Base-by-base conservation (phyloP, 768 basidiomycete genomes). In the Collybia nuda region DNA sequence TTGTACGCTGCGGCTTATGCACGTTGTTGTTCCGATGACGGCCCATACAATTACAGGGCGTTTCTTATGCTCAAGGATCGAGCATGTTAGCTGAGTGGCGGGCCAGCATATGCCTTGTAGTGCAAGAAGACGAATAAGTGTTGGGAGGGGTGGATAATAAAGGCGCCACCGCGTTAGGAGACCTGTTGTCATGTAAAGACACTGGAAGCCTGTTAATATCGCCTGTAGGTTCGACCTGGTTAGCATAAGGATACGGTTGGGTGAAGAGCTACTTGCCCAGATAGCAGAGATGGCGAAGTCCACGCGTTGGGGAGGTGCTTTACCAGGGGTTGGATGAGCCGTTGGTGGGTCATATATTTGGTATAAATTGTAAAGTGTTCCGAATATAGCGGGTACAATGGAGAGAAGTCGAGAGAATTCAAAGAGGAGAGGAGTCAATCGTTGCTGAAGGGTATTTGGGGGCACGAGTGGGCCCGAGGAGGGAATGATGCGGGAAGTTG, bases 71-170 rank as follows among this genome's bases (percentile, higher is more conserved):
- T 86, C 84, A 40, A 98, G 76, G 44, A 93, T 69, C 47, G 75
- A 79, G 26, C 96, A 82, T 1, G 92, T 95, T 35, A 92, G 67
- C 56, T 92, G 89, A 4, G 94, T 97, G 3, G 91, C 86, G 1
- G 93, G 92, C 94, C 94, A 98, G 70, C 95, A 98, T 52, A 98
- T 94, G 15, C 91, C 90, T 64, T 98, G 96, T 0, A 98, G 75
- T 0, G 92, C 95, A 48, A 98, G 78, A 3, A 98, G 84, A 14
- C 96, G 88, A 60, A 97, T 89, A 54, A 98, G 81, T 1, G 94
- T 92, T 3, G 95, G 81, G 22, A 91, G 73, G 0, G 92, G 86
- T 0, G 90, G 80, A 65, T 98, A 98, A 70, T 97, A 96, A 0
- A 89, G 77, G 18, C 86, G 78, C 96, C 96, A 98, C 41, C 96